Percentiles rank a stretch among this genome's conserved stretches.
phyloP scores from a whole-genome alignment of 1,284 basidiomycete genomes.

The Rhodotorula sp. region DNA sequence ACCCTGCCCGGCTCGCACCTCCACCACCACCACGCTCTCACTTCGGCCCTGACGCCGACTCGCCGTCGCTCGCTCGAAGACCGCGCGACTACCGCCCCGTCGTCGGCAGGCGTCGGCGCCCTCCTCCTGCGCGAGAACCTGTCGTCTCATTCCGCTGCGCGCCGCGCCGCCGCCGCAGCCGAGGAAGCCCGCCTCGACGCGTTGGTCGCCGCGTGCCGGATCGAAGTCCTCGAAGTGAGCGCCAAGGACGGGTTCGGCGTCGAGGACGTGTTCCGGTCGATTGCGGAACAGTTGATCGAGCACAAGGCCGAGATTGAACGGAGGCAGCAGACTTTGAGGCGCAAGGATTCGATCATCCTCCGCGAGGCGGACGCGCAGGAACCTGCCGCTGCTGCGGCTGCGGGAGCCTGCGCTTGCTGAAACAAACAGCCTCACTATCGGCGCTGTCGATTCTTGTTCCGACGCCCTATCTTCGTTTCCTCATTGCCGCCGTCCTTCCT shows the following conservation, averaged over 20 bases:
- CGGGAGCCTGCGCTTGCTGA: constrained; percentile 5
- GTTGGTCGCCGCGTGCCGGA: constrained; percentile 72
- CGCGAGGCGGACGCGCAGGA: constrained; percentile 45
- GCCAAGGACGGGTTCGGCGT: constrained; percentile 78
- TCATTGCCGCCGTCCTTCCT: too few species aligned
- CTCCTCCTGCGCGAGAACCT: neutral
- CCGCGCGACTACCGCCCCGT: neutral
- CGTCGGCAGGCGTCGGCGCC: neutral
- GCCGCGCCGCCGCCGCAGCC: constrained; percentile 55
- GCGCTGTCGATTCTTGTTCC: too few species aligned
- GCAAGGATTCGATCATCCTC: constrained; percentile 73
- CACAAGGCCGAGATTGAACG: constrained; percentile 71
- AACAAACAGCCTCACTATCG: too few species aligned
- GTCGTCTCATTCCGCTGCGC: constrained; percentile 57
- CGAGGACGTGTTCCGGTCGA: constrained; percentile 66
- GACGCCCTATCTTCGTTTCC: too few species aligned
- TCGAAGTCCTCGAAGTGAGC: constrained; percentile 80
- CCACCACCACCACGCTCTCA: neutral
- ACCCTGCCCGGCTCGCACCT: neutral
- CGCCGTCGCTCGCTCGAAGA: constrained; percentile 5
- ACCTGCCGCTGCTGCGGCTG: constrained; percentile 18
- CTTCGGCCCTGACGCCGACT: neutral
- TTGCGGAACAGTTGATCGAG: constrained; percentile 71
- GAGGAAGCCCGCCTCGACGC: constrained; percentile 57
- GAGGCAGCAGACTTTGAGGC: constrained; percentile 66